Evolutionary conservation across 2,329 filamentous ascomycete species (phyloP), one percentile per base, ranked within the genome.

Genomic region (Byssochlamys sp.): DNA sequence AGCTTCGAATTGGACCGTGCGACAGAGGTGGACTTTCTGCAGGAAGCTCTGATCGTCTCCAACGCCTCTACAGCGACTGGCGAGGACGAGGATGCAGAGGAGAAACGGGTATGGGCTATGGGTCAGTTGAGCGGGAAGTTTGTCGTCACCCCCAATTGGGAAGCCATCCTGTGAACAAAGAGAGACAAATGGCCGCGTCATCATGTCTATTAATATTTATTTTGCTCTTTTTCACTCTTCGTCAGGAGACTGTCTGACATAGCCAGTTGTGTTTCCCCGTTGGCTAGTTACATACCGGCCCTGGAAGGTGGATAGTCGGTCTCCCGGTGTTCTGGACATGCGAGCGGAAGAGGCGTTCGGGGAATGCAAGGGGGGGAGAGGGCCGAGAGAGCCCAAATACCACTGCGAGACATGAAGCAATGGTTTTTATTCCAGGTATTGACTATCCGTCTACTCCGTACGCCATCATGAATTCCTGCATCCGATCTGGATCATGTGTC

Each of bases 111-210:
- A 39, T 79, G 79, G 70, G 79, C 79, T 2, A 81, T 86, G 74
- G 84, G 83, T 7, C 79, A 84, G 64, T 75, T 86, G n/a, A 82
- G 80, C 68, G 82, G 81, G 56, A 86, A 85, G 70, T 85, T 86
- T 66, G 81, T 86, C 1, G 80, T 85, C 33, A 81, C 77, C 54
- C 84, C 84, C 12, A 78, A 86, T 66, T 85, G 82, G 80, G 75
- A 76, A 52, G 75, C 78, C 63, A 78, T 85, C 55, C 62, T 75
- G 54, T 51, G 49, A 51, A 24, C 14, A 9, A 28, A 51, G 19
- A n/a, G 14, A 45, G 35, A 45, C 35, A 19, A n/a, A 45, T n/a
- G 14, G 35, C 35, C 14, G 14, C n/a, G 35, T 45, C 35, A 45
- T 45, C 35, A 1, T 19, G 14, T 45, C n/a, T 45, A 7, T 45